Evolutionary conservation across 257 asterid species (phyloP), one percentile per base, ranked within the genome.

Genomic region (Nemophila menziesii): DNA sequence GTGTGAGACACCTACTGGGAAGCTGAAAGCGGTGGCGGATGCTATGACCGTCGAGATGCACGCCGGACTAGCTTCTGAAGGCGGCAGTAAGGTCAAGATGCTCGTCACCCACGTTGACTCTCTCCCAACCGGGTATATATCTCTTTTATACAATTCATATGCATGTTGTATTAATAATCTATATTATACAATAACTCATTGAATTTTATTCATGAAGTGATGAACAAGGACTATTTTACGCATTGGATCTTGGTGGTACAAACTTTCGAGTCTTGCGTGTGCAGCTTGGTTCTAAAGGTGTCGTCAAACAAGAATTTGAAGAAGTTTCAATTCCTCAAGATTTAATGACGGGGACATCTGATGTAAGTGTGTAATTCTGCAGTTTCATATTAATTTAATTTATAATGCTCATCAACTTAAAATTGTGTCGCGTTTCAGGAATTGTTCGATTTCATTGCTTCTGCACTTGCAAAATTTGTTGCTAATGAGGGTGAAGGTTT

Each of bases 181-280:
- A n/a, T n/a, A 11, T 4, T 13, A 38, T 38, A 0, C 9, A 38
- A 38, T 38, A 5, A 11, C 16, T 48, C 44, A 24, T 42, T 39
- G 44, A 45, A 16, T 54, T 59, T 52, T 48, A 45, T 60, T 26
- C 34, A 37, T 58, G 42, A 17, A 87, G 97, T 68, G 65, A 71
- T 20, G 95, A 87, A 61, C 40, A 55, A n/a, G 97, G 97, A 34
- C 24, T 80, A 49, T 87, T 73, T 67, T 87, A 87, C 53, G 95
- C 97, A 33, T 61, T 87, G 72, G 95, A 87, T 67, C 82, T 87
- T 23, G 97, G 97, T 2, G 97, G 97, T 43, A 87, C 95, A 58
- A 87, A 87, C 75, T 87, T 83, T 48, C 82, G 97, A 21, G 92
- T 78, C 36, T 66, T 87, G 75, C 77, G 95, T 29, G 82, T 83